Evolutionary conservation across 106 monocot genomes (phyloP), one percentile per base, ranked within the genome.

Genomic region (Triglochin maritima): DNA sequence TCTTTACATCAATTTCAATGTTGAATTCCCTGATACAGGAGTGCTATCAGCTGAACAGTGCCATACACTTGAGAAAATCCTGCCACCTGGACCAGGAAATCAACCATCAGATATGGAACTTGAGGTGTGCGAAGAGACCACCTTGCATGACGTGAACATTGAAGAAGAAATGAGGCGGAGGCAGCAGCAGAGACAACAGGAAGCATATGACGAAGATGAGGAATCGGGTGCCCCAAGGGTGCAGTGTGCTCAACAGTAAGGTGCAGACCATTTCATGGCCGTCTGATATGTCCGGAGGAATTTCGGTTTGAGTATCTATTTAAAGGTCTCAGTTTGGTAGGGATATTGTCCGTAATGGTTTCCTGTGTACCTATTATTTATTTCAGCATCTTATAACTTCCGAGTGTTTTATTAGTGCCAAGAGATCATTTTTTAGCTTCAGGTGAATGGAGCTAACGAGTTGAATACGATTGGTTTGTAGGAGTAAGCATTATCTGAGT

Each of bases 41-140:
- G 16, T 62, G 8, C 73, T 87, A 4, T 70, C 81, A 9, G 74
- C 54, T 61, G 71, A 71, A 9, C 72, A 79, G n/a, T 87, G 81
- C 46, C 71, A 46, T 41, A 17, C 49, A 1, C 71, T 87, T 2
- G 81, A 87, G 61, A 57, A 64, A 42, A 73, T 74, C 44, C 66
- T 84, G 52, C 81, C 87, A 41, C 66, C 75, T 9, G 63, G 66
- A 17, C 72, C 76, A 0, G 17, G 74, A 15, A 72, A 15, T 54
- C 70, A 79, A 4, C 45, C 76, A 46, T 71, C 83, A 6, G 76
- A 78, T 17, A 74, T 79, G 81, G 84, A 81, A 44, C 60, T 87
- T 49, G 81, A 87, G 41, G 72, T 79, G 29, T 87, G 87, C 11
- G 87, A 87, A 65, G 84, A 84, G 56, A 84, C 81, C 43, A 81